A percentile compares a stretch with the other conserved stretches of the same genome.
phyloP scores from a whole-genome alignment of 441 rosid genomes.

The Isatis lusitanica region DNA sequence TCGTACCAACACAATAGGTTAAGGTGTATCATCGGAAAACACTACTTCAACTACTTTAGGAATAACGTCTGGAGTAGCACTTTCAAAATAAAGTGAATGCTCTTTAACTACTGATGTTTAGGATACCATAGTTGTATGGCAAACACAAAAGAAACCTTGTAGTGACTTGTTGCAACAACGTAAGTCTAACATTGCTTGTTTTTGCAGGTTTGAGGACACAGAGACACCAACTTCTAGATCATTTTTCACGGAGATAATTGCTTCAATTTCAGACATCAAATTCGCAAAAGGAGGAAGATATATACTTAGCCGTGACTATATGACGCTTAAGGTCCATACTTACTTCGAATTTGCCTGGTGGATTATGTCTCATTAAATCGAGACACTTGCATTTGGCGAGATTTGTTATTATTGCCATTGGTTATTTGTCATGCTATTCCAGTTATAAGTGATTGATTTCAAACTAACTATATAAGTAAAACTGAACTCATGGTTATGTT shows the following conservation, averaged over 20 bases:
- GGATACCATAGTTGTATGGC: conserved; percentile 5
- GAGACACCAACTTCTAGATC: conserved; percentile 56
- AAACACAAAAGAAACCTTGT: conserved; percentile 16
- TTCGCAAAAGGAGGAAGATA: conserved; percentile 57
- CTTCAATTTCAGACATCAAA: conserved; percentile 62
- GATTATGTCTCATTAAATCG: conserved; percentile 4
- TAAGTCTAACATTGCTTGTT: conserved; percentile 17
- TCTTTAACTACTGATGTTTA: conserved; percentile 8
- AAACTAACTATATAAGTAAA: conserved; percentile 2
- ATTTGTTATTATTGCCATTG: conserved; percentile 2
- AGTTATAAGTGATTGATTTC: background rate
- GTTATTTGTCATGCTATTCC: background rate
- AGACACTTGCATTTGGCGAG: conserved; percentile 9
- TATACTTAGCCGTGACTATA: conserved; percentile 63
- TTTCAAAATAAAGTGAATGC: background rate
- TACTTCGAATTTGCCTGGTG: background rate
- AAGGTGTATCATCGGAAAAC: background rate
- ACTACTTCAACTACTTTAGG: background rate
- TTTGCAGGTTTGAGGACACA: conserved; percentile 55
- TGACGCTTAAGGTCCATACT: conserved; percentile 56
- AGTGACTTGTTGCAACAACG: conserved; percentile 2
- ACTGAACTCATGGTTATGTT: conserved; percentile 5
- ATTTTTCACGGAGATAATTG: conserved; percentile 66
- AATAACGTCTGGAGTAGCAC: background rate
- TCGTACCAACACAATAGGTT: background rate